These are phyloP conservation scores for Populus tremula DNA, from an alignment of 345 rosid species.

Conservation along the genomic window DNA sequence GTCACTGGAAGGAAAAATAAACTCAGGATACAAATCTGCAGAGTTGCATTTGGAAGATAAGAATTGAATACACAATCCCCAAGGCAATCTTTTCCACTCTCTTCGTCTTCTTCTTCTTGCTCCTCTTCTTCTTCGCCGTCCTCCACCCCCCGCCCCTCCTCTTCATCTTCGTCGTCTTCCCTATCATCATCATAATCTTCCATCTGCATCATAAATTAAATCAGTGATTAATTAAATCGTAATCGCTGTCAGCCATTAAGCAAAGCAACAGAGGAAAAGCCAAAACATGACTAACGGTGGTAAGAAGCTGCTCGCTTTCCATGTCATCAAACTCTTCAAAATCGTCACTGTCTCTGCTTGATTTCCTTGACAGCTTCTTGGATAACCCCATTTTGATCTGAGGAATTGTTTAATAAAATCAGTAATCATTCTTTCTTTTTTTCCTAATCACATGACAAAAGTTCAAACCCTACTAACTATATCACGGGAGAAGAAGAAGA, in stretches of 20 bases:
- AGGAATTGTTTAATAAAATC: neutral
- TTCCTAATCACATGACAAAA: no score
- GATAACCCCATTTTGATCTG: neutral
- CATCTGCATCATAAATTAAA: neutral
- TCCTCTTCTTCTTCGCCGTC: neutral
- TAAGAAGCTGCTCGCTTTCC: neutral
- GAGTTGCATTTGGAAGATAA: neutral
- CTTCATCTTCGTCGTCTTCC: neutral
- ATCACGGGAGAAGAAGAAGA: no score
- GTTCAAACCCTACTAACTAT: no score
- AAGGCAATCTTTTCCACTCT: slow-evolving; percentile 28
- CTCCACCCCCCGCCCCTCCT: neutral
- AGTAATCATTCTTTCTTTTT: no score
- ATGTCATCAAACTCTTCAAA: neutral
- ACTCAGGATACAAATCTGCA: neutral
- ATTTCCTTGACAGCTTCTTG: neutral
- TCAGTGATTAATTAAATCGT: neutral
- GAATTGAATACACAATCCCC: neutral
- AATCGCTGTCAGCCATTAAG: neutral
- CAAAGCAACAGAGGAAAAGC: no score
- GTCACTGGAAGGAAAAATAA: neutral
- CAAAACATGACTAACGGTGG: neutral
- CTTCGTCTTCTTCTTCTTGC: neutral
- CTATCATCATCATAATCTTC: neutral
- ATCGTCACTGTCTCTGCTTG: neutral